phyloP scores from a whole-genome alignment of 2,329 filamentous ascomycete genomes.

The Daldinia sp. region DNA sequence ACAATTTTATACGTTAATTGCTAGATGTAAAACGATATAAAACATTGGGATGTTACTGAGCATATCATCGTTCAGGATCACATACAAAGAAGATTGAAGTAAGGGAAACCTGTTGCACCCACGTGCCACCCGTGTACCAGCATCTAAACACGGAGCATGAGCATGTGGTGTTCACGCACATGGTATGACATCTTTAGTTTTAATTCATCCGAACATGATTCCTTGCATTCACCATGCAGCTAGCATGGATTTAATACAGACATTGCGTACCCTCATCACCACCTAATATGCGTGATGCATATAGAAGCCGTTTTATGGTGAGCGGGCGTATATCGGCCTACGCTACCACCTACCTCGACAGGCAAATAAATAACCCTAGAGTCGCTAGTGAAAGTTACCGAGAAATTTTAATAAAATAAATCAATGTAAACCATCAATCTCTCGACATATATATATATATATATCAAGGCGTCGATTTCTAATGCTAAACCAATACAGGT shows the following conservation, averaged over 20 bases:
- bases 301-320: background rate
- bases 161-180: constrained; percentile 13
- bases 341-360: background rate
- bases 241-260: background rate
- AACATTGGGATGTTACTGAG: background rate
- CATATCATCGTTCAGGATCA: background rate
- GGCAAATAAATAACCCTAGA: background rate
- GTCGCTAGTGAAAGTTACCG: background rate
- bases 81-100: background rate
- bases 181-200: constrained; percentile 15
- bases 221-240: background rate
- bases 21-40: background rate
- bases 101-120: constrained; percentile 15
- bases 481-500: constrained; percentile 7
- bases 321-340: background rate
- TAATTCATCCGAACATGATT: constrained; percentile 20
- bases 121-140: constrained; percentile 26
- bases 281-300: background rate
- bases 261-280: background rate
- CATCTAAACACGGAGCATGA: constrained; percentile 12
- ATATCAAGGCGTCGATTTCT: constrained; percentile 1
- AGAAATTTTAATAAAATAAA: constrained; percentile 5
- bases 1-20: constrained; percentile 2
- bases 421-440: constrained; percentile 9
- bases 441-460: background rate